These are phyloP conservation scores for Yamadazyma sp. DNA, from an alignment of 1,139 yeast genomes.

Conservation along the genomic window DNA sequence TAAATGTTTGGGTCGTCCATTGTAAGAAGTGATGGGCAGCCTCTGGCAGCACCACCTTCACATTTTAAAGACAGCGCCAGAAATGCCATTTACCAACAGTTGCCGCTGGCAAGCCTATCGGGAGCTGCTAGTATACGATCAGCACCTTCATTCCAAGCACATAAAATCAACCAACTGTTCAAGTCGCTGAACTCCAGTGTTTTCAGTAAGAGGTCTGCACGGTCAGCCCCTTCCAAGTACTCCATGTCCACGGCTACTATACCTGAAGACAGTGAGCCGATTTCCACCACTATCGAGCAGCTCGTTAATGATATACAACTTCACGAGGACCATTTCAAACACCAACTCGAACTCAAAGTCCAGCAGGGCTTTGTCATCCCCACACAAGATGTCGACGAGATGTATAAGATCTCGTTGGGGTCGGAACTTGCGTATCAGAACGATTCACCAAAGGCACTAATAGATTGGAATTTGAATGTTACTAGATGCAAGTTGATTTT, in stretches of 20 bases:
- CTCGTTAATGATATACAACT: conserved; percentile 43
- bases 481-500: conserved; percentile 45
- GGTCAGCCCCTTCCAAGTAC: conserved; percentile 47
- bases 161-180: conserved; percentile 16
- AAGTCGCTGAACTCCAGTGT: conserved; percentile 36
- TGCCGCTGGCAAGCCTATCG: conserved; percentile 27
- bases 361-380: conserved; percentile 5
- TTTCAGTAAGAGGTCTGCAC: conserved; percentile 38
- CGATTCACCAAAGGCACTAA: conserved; percentile 37
- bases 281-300: conserved; percentile 46
- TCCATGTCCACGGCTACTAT: conserved; percentile 47
- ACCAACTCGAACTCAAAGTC: conserved; percentile 14
- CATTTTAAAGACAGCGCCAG: conserved; percentile 48
- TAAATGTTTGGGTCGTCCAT: conserved; percentile 43
- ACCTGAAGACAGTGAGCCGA: conserved; percentile 48
- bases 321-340: conserved; percentile 36
- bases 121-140: conserved; percentile 18
- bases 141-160: conserved; percentile 18
- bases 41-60: conserved; percentile 36
- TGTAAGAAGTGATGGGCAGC: conserved; percentile 29
- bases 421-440: conserved; percentile 42
- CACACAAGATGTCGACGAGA: conserved; percentile 25
- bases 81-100: conserved; percentile 47
- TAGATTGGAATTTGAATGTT: conserved; percentile 52
- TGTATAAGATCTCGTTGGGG: conserved; percentile 42